A percentile compares a stretch with the other conserved stretches of the same genome.
phyloP scores from a whole-genome alignment of 768 basidiomycete species.

The Trametes cubensis region DNA sequence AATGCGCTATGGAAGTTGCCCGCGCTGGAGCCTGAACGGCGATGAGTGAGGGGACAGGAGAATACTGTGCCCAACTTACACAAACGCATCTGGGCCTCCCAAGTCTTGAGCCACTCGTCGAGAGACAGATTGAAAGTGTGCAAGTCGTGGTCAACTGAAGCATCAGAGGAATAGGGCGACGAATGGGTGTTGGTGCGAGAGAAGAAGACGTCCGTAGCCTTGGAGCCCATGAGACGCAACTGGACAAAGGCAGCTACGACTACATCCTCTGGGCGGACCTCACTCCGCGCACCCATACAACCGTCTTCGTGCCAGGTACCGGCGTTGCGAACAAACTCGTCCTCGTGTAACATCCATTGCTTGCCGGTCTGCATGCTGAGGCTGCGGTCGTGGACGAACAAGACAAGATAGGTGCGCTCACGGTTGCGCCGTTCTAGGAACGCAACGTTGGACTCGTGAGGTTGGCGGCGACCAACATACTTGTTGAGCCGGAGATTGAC shows the following conservation, averaged over 20 bases:
- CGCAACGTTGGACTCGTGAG: conserved; percentile 66
- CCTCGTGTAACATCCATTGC: conserved; percentile 88
- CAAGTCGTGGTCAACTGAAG: conserved; percentile 71
- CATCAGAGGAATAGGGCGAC: not conserved
- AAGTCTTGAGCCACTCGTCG: conserved; percentile 70
- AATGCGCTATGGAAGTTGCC: conserved; percentile 77
- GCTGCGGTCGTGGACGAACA: conserved; percentile 86
- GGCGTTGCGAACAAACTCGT: conserved; percentile 73
- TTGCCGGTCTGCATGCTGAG: conserved; percentile 85
- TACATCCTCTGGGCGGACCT: conserved; percentile 75
- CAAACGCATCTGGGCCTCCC: conserved; percentile 73
- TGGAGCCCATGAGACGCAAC: conserved; percentile 73
- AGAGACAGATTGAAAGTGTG: conserved; percentile 73
- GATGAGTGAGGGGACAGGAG: conserved; percentile 2
- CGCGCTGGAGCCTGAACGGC: conserved; percentile 57
- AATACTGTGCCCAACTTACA: conserved; percentile 39
- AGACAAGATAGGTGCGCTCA: conserved; percentile 83
- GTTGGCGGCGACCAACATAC: conserved; percentile 55
- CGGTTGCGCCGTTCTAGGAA: conserved; percentile 77
- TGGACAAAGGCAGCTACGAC: conserved; percentile 77
- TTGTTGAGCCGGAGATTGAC: conserved; percentile 82
- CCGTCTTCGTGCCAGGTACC: conserved; percentile 71
- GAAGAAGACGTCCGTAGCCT: conserved; percentile 61
- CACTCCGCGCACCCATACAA: conserved; percentile 33
- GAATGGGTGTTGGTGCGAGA: conserved; percentile 47